Base-by-base conservation (phyloP, 1,284 basidiomycete genomes). In the Pseudomicrostroma phylloplanum region DNA sequence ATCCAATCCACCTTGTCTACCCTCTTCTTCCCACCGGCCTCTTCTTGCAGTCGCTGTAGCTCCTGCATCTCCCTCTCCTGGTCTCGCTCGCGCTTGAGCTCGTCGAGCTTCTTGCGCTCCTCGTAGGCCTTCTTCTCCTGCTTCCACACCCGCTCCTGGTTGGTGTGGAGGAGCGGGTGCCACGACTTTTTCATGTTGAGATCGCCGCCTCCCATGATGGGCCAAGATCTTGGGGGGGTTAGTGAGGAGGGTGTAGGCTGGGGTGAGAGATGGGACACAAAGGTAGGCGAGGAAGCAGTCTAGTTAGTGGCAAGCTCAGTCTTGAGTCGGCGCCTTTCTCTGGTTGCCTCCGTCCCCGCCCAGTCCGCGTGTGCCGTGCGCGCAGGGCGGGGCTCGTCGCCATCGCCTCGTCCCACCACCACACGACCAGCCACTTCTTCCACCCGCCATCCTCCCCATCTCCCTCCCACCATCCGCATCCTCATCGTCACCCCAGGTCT, bases 131-230 rank as follows among this genome's bases (percentile, higher is more conserved):
- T 89, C 86, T 96, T 92, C 82, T 98, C 94, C 81, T 94, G 89
- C 67, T 96, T 86, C 94, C 96, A 98, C 75, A 98, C 94, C 85
- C 89, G 87, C 87, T 96, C 92, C 88, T 97, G 93, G 83, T 96
- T 96, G 80, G 91, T 91, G 82, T 94, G 82, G 82, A 96, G 90
- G 85, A 94, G 89, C 84, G 92, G 91, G 81, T 96, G 92, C 92
- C 93, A 96, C 70, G 91, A 71, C 73, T 62, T 62, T 39, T 62
- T 62, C 92, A 93, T 93, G 77, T 91, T 91, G 81, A 92, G 83
- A 80, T 92, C 90, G 57, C 75, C 73, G 48, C 71, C 67, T 86
- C 92, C 92, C 92, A 96, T 96, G 74, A 89, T 92, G 84, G 72
- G 70, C 78, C 68, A 61, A 36, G 68, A 76, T 39, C 36, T 17